Base-by-base conservation (phyloP, 305 asterid species). In the Petunia hybrid region DNA sequence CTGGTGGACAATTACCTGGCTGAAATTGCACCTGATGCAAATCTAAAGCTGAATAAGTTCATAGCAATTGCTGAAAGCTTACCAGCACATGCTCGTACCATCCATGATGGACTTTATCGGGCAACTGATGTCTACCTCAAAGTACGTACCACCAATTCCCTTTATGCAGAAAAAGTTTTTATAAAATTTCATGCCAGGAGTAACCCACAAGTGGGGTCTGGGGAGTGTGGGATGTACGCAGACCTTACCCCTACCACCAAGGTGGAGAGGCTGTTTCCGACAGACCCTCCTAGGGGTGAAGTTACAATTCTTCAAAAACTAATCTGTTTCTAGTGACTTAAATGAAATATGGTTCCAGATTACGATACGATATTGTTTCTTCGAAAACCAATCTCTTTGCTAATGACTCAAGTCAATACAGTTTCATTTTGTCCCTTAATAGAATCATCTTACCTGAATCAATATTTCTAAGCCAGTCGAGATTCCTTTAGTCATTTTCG, bases 1-100 rank as follows among this genome's bases (percentile, higher is more conserved):
- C 84, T 95, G 9, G 93, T 95, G 75, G 98, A 95, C 82, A 89
- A 87, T 81, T 95, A 92, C 73, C 87, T 95, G 4, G 87, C 95
- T 59, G 98, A 95, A 88, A 91, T 95, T 82, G 98, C 98, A 65
- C 94, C 97, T 2, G 98, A 95, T 77, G 87, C 92, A 6, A 93
- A 93, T 80, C 93, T 95, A 8, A 93, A 91, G 86, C 94, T 93
- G 79, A 87, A 87, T 81, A 95, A 93, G 89, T 93, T 95, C 83
- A 83, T 91, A 48, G 94, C 92, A 6, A 86, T 95, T 46, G 97
- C 97, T 13, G 98, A 92, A 81, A 87, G 88, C 70, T 82, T 93
- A 62, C 98, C 98, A 1, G 91, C 88, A 8, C 95, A 93, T 79
- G 97, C 98, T 0, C 91, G 97, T 4, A 88, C 91, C 0, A 36